Conservation (phyloP, 371 early-diverging fungal species). For the Coemansia sp. region DNA sequence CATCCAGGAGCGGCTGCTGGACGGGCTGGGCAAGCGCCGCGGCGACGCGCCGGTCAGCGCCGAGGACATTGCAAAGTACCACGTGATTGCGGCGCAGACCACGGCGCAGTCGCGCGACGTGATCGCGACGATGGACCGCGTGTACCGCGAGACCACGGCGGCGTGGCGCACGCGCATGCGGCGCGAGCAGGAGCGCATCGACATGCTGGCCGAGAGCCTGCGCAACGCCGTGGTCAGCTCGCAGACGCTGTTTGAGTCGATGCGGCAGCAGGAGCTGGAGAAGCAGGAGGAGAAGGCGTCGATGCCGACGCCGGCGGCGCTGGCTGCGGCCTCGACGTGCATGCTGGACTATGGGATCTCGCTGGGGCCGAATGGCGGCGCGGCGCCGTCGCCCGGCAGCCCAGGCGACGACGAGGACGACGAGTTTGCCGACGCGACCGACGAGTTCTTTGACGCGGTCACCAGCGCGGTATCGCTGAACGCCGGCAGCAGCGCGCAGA, state of each 20-base stretch:
- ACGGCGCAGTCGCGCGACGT: constrained; percentile 26
- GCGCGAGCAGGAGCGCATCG: constrained; percentile 50
- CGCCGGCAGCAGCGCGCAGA: constrained; percentile 11
- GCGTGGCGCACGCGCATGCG: constrained; percentile 36
- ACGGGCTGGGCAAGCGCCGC: constrained; percentile 22
- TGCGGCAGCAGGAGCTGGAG: constrained; percentile 10
- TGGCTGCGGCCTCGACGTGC: constrained; percentile 17
- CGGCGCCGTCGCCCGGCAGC: neutral
- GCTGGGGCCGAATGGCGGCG: constrained; percentile 3
- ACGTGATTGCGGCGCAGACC: constrained; percentile 29
- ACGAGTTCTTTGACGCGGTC: constrained; percentile 52
- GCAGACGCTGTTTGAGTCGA: constrained; percentile 34
- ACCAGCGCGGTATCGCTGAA: constrained; percentile 33
- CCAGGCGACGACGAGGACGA: constrained; percentile 53
- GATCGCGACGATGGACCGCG: constrained; percentile 18
- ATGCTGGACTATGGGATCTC: constrained; percentile 17
- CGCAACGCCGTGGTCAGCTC: constrained; percentile 52
- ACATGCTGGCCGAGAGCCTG: constrained; percentile 51
- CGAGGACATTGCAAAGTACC: constrained; percentile 26
- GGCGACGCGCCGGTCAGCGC: neutral
- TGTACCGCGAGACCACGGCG: constrained; percentile 15
- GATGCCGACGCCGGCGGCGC: constrained; percentile 10
- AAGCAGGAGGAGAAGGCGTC: constrained; percentile 1
- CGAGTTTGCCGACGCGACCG: constrained; percentile 68
- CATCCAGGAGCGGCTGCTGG: constrained; percentile 43